Evolutionary conservation across 2,329 filamentous ascomycete species (phyloP), one percentile per base, ranked within the genome.

Genomic region (Epichloe aotearoae): DNA sequence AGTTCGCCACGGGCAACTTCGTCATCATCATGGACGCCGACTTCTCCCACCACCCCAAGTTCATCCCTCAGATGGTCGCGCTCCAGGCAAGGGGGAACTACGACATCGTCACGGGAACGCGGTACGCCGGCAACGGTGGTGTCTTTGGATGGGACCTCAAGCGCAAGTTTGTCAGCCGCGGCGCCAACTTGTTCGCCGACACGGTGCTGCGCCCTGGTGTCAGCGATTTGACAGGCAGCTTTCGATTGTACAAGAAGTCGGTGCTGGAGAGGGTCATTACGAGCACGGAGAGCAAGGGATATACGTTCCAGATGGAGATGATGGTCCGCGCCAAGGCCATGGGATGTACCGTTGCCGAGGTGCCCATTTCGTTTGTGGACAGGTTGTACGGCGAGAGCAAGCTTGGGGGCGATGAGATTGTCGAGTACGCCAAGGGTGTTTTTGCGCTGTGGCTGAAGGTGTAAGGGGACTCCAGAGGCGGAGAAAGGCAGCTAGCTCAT

Each of bases 1-100:
- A 95, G 67, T 97, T 86, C 66, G 85, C 79, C 23, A 89, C 83
- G 20, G 93, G 93, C 62, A 96, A 94, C 78, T 97, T 83, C 65
- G 88, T 98, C 66, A 88, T 98, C 75, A 98, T 98, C 78, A 98
- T 98, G 93, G 93, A 98, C 74, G 93, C 94, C 70, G 93, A 98
- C 73, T 98, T 98, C 78, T 88, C 82, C 61, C 93, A 98, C 74
- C 93, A 98, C 76, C 93, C 93, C 65, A 98, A 97, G 73, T 98
- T 97, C 79, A 95, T 98, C 70, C 83, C 90, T 50, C 76, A 84
- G 64, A 97, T 98, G 88, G 88, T 98, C 62, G 78, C 77, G 53
- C 79, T 83, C 58, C 93, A 97, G 70, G 79, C 81, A 67, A 68
- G 66, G 54, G 83, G 75, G 57, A 82, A 88, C 73, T 95, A 88